These are phyloP conservation scores for Tulasnella sp. DNA, from an alignment of 768 basidiomycete species.

Conservation along the genomic window DNA sequence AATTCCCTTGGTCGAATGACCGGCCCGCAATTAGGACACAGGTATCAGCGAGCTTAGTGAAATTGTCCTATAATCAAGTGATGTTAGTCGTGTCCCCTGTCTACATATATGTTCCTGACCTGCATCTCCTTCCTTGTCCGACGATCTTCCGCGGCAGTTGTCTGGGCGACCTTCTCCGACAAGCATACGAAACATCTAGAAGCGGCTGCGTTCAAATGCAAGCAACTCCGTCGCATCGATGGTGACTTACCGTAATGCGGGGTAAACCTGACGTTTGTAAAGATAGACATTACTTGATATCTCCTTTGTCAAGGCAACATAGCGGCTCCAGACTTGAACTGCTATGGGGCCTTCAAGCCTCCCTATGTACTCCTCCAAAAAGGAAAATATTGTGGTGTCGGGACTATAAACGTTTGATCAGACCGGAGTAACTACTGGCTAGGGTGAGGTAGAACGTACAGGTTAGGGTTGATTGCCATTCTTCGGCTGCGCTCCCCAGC, in stretches of 20 bases:
- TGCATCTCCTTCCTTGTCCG: constrained; percentile 84
- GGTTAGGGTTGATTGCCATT: constrained; percentile 52
- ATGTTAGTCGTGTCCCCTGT: neutral
- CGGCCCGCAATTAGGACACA: constrained; percentile 67
- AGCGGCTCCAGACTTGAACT: constrained; percentile 83
- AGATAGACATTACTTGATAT: constrained; percentile 55
- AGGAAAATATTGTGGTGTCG: constrained; percentile 67
- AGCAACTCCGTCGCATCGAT: constrained; percentile 8
- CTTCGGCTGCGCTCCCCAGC: constrained; percentile 53
- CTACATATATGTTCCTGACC: constrained; percentile 34
- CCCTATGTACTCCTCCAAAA: constrained; percentile 77
- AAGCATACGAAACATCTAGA: constrained; percentile 66
- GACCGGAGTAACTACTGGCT: constrained; percentile 10
- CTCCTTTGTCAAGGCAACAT: constrained; percentile 71
- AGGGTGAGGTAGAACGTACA: constrained; percentile 41
- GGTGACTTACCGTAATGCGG: constrained; percentile 54
- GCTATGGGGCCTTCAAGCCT: constrained; percentile 86
- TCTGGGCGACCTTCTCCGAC: constrained; percentile 78
- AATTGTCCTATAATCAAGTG: constrained; percentile 52
- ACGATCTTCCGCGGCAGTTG: constrained; percentile 84
- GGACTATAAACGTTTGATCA: constrained; percentile 41
- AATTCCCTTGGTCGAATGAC: constrained; percentile 64
- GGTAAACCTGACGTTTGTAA: constrained; percentile 63
- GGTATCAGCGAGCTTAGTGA: constrained; percentile 74
- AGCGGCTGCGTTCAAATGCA: constrained; percentile 19